Base-by-base conservation (phyloP, 768 basidiomycete genomes). In the Rhizopogon salebrosus region DNA sequence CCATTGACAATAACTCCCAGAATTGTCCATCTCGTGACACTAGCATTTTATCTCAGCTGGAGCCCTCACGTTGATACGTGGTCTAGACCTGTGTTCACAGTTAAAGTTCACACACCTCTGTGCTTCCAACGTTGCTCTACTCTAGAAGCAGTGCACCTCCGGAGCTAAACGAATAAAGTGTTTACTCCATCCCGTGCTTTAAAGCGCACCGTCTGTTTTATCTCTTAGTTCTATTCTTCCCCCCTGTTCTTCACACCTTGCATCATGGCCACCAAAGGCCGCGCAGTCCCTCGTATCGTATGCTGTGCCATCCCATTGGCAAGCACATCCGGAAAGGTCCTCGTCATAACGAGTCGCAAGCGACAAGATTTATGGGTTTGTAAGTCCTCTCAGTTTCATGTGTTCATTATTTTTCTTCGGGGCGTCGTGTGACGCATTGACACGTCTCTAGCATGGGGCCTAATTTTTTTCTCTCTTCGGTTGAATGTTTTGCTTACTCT, bases 271-370 rank as follows among this genome's bases (percentile, higher is more conserved):
- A 80, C 82, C 59, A 90, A 91, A 77, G 89, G 88, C 63, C 83
- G 90, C 59, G 71, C 85, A 51, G 80, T 80, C 46, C 91, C 91
- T 51, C 87, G 91, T 66, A 79, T 93, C 69, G 91, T 93, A 60
- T 93, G 91, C 71, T 92, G 91, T 66, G 91, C 91, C 48, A 93
- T 93, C 53, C 91, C 91, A 51, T 89, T 93, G 60, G 74, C 82
- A 41, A 79, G 84, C 57, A 72, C 84, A 24, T 81, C 83, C 6
- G 83, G 82, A 67, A 89, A 91, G 68, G 80, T 93, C 52, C 82
- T 93, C 56, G 80, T 93, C 57, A 79, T 93, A 60, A 92, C 91
- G 22, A 90, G 88, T 68, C 80, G 91, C 54, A 93, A 92, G 66
- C 78, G 87, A 54, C 82, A 84, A 66, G 78, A 89, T 63, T 67